A percentile compares a stretch with the other conserved stretches of the same genome.
Evolutionary conservation across 768 basidiomycete genomes (phyloP).

Genomic region (Mrakia gelida): DNA sequence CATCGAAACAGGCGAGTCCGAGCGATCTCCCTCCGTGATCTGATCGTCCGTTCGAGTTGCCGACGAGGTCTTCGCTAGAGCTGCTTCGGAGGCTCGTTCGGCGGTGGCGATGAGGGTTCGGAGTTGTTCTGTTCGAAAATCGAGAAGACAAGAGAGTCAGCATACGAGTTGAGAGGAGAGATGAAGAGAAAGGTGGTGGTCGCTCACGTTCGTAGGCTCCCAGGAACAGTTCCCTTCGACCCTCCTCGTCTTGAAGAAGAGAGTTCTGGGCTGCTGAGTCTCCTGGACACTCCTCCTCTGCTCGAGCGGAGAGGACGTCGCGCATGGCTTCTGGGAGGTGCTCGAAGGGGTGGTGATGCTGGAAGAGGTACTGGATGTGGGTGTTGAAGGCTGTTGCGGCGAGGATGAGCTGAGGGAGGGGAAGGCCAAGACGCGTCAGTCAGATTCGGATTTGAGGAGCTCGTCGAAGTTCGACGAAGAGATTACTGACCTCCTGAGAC

Average conservation of each 20-base stretch:
- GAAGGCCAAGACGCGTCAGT: background rate
- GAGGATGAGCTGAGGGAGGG: constrained; percentile 44
- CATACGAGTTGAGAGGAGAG: no score
- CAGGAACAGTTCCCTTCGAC: constrained; percentile 36
- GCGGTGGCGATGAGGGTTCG: no score
- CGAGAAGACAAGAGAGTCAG: no score
- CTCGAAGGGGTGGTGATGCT: constrained; percentile 31
- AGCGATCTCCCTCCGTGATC: no score
- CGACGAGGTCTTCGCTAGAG: no score
- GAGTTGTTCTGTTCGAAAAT: no score
- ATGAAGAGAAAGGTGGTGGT: no score
- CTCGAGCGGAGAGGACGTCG: constrained; percentile 48
- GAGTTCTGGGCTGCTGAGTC: constrained; percentile 42
- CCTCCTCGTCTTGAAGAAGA: constrained; percentile 49
- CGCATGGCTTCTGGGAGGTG: constrained; percentile 36
- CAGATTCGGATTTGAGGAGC: background rate
- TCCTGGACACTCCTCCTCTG: constrained; percentile 38
- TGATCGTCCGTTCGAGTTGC: no score
- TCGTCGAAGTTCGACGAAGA: background rate
- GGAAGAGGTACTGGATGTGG: constrained; percentile 47
- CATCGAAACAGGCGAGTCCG: no score
- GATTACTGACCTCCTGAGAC: background rate
- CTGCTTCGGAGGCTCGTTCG: no score
- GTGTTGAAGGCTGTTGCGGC: constrained; percentile 48
- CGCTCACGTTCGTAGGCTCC: background rate